Conservation (phyloP, 768 basidiomycete genomes). For the Mycena filopes region DNA sequence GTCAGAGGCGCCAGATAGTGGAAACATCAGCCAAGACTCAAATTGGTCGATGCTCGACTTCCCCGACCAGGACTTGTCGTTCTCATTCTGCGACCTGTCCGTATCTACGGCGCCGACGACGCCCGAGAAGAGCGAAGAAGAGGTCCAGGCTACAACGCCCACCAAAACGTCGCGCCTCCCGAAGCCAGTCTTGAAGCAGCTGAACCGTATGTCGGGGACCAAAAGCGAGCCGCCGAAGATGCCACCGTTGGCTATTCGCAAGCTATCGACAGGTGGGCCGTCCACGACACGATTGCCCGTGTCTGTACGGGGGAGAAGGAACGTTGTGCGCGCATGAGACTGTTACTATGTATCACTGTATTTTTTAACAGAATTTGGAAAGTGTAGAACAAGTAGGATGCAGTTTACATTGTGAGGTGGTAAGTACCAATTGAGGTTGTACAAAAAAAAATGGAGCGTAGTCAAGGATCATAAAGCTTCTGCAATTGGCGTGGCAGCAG, state of each 20-base stretch:
- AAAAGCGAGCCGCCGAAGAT: conserved; percentile 18
- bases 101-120: conserved; percentile 4
- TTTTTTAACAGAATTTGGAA: conserved; percentile 9
- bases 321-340: conserved; percentile 18
- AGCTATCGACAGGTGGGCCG: conserved; percentile 15
- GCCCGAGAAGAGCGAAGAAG: conserved; percentile 1
- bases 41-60: conserved; percentile 29
- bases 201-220: conserved; percentile 37
- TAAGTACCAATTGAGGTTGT: neutral
- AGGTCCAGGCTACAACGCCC: conserved; percentile 3
- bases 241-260: conserved; percentile 19
- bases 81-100: conserved; percentile 18
- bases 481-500: conserved; percentile 10
- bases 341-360: conserved; percentile 13
- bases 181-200: conserved; percentile 36
- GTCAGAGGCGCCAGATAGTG: neutral
- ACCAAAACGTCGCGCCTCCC: conserved; percentile 37
- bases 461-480: conserved; percentile 11
- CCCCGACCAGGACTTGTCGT: conserved; percentile 20
- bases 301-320: conserved; percentile 17
- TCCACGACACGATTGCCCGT: conserved; percentile 22
- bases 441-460: neutral
- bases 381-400: conserved; percentile 13
- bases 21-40: conserved; percentile 20
- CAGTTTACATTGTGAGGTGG: conserved; percentile 18